Evolutionary conservation across 306 rosid species (phyloP), one percentile per base, ranked within the genome.

Genomic region (Comarum palustre): DNA sequence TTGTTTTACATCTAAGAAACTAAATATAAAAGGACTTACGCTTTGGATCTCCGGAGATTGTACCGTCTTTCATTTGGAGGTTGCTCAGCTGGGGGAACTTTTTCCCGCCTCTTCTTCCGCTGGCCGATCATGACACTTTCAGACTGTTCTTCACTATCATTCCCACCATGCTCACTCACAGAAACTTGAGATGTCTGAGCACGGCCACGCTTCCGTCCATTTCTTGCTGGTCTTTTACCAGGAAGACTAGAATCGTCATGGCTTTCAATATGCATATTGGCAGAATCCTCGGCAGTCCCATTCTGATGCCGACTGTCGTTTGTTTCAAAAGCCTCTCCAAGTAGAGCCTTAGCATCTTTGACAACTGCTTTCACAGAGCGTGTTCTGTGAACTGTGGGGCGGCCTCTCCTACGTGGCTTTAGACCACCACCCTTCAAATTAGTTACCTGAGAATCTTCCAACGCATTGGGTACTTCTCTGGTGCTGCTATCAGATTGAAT

Each of bases 1-100:
- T 13, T 3, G 11, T 12, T 52, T 15, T 46, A 29, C 6, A 19
- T 12, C 38, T 29, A 54, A 38, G 36, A 70, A 71, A 39, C 51
- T 22, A 60, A 34, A 62, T 24, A 36, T 34, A 4, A 22, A 19
- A 22, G 54, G 19, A 76, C 86, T 81, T 55, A 89, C 97, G 17
- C 82, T 84, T 81, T 93, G n/a, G 84, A 79, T 69, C 90, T 87
- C 73, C 97, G 88, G 72, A 94, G 84, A 85, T 91, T 94, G 82
- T 94, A 94, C 78, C 97, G 83, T 48, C 84, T 39, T 85, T 82
- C 90, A 20, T 72, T 88, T 45, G 89, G 83, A 78, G 78, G 48
- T 81, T 81, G 92, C 72, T 77, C 80, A 31, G 85, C 80, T 46
- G 86, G 76, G 72, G 81, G 75, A 73, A 62, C 85, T 79, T 75